Base-by-base conservation (phyloP, 306 rosid genomes). In the Trifolium pratense region DNA sequence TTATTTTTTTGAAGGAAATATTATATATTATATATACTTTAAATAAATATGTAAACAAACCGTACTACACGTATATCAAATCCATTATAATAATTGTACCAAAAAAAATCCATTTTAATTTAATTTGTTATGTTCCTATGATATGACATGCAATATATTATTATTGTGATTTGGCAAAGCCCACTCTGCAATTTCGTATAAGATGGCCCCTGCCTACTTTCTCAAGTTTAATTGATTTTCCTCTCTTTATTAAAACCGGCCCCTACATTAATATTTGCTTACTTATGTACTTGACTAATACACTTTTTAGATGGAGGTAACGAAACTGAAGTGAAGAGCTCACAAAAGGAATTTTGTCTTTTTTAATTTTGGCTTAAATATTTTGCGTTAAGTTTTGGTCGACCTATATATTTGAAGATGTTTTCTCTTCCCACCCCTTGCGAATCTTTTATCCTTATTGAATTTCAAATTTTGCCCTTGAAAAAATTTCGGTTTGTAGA, bases 141-240 rank as follows among this genome's bases (percentile, higher is more conserved):
- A 20, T 4, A 29, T 34, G 39, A 32, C 12, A 18, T 52, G 13
- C 58, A 52, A 52, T 53, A 53, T 21, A 21, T 21, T 18, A 9
- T 18, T 53, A 16, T 43, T 6, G 49, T 43, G 49, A 43, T 43
- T 43, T 43, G 49, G 49, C 59, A 3, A 52, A 17, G 12, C 11
- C 23, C 5, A 16, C 12, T 51, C 5, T 26, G 37, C 2, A 32
- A 29, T 59, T 29, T 29, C 12, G 39, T 29, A 29, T 15, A 26
- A 6, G 15, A 15, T 59, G 65, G 65, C 65, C 40, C 65, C 65
- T n/a, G n/a, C 65, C 65, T 59, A 59, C 65, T 59, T 59, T 59
- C 40, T 26, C 21, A 59, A 7, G 40, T 7, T 59, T 0, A 5
- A 29, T 15, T 7, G 40, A 59, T 14, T 7, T 15, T 29, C 37